Evolutionary conservation across 768 basidiomycete genomes (phyloP).

Genomic region (Hypholoma fasciculare): DNA sequence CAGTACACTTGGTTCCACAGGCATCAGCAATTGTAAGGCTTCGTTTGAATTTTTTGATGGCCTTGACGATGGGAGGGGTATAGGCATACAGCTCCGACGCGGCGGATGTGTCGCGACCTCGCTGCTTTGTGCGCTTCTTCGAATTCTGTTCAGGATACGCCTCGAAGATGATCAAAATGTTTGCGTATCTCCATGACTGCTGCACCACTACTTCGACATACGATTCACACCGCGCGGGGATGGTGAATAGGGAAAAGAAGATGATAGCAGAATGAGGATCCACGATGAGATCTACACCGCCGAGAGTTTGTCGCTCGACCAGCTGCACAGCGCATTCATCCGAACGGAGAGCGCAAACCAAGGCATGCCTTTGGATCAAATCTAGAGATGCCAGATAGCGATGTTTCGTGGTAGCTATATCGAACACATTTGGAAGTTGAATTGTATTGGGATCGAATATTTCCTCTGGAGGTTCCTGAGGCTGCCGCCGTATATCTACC

Average conservation of each 20-base stretch:
- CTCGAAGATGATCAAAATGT: constrained; percentile 64
- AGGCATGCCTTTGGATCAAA: constrained; percentile 64
- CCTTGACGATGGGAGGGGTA: constrained; percentile 67
- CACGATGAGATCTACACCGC: constrained; percentile 64
- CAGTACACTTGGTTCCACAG: constrained; percentile 46
- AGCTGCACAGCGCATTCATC: constrained; percentile 50
- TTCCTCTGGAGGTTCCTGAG: constrained; percentile 35
- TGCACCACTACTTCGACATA: constrained; percentile 44
- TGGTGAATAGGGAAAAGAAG: constrained; percentile 43
- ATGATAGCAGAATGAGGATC: constrained; percentile 62
- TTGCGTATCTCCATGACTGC: constrained; percentile 64
- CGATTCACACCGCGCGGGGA: constrained; percentile 50
- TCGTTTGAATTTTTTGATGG: constrained; percentile 66
- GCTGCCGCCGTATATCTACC: constrained; percentile 2
- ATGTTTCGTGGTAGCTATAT: constrained; percentile 40
- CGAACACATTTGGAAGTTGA: constrained; percentile 32
- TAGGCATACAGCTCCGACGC: constrained; percentile 44
- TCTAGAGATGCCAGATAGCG: constrained; percentile 71
- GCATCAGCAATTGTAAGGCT: constrained; percentile 64
- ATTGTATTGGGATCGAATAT: constrained; percentile 48
- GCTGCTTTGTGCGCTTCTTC: constrained; percentile 6
- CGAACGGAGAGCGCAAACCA: constrained; percentile 53
- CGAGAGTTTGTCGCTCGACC: constrained; percentile 62
- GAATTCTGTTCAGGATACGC: constrained; percentile 55
- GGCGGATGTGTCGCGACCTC: not conserved